Evolutionary conservation across 495 filamentous ascomycete species (phyloP), one percentile per base, ranked within the genome.

Genomic region (Tuber umbilicatum): DNA sequence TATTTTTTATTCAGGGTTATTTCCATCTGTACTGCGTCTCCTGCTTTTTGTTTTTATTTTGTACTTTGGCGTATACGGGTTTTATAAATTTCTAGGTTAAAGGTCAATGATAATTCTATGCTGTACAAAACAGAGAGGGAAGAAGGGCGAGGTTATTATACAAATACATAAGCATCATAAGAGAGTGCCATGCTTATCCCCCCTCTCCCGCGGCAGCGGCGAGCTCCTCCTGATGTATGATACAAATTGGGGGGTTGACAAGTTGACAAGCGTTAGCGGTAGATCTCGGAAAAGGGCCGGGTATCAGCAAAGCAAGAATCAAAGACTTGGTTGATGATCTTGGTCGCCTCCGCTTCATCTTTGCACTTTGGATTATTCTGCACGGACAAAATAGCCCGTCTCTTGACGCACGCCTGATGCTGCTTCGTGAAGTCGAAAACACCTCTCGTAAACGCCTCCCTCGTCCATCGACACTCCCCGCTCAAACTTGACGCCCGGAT

Each of bases 271-370:
- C 4, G 27, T 31, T 84, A 99, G 85, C 93, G 89, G 83, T 97
- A 99, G 43, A 99, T 94, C 80, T 97, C 94, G 84, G 97, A 93
- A 84, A 99, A 99, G 16, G 95, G 95, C 76, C 96, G 86, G 5
- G 94, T 97, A 83, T 99, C 95, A 45, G 88, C 85, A 81, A 97
- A 98, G 84, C 96, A 98, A 78, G 93, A 97, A 78, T 97, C 94
- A 92, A 94, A 99, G 40, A 98, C 96, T 84, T 97, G 91, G 84
- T 97, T 95, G 71, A 99, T 93, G 50, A 95, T 90, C 84, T 90
- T 93, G 60, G 88, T 87, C 14, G 95, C 96, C 77, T 97, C 91
- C 37, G 89, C 90, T 80, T 97, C 92, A 83, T 97, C 92, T 81
- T 91, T 92, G 79, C 94, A 95, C 43, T 86, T 85, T 69, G 94